Evolutionary conservation across 2,329 filamentous ascomycete genomes (phyloP).

Genomic region (Colletotrichum spinosum): DNA sequence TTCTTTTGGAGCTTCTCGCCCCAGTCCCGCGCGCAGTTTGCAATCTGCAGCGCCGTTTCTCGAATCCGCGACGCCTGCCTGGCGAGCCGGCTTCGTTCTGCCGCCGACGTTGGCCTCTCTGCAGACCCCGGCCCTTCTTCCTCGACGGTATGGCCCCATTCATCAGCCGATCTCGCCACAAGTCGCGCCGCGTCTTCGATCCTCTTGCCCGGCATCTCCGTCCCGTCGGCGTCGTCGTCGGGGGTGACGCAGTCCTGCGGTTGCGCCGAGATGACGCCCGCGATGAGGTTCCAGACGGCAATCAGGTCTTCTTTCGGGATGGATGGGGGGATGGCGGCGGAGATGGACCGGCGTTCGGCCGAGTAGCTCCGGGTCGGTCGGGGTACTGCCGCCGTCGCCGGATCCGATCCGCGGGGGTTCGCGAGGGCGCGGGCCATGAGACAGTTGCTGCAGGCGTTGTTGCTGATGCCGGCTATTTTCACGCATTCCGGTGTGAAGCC

Average conservation of each 20-base stretch:
- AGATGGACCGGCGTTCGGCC: conserved; percentile 32
- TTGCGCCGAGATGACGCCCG: conserved; percentile 94
- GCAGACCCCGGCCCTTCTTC: conserved; percentile 6
- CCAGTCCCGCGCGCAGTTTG: conserved; percentile 31
- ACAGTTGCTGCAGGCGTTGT: conserved; percentile 42
- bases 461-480: conserved; percentile 36
- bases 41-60: conserved; percentile 34
- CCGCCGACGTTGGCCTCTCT: neutral
- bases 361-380: conserved; percentile 31
- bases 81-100: conserved; percentile 20
- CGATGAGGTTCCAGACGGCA: conserved; percentile 44
- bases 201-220: conserved; percentile 39
- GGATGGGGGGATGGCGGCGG: conserved; percentile 35
- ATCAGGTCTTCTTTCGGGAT: conserved; percentile 42
- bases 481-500: conserved; percentile 43
- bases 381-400: neutral
- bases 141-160: conserved; percentile 39
- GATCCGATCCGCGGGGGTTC: conserved; percentile 12
- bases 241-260: conserved; percentile 95
- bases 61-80: conserved; percentile 31
- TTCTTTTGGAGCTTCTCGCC: conserved; percentile 31
- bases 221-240: conserved; percentile 66
- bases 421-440: conserved; percentile 40
- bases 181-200: conserved; percentile 43
- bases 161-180: conserved; percentile 42